Percentiles rank a stretch among this genome's conserved stretches.
Conservation (phyloP, 208 protist species). For the Leishmania lainsoni region DNA sequence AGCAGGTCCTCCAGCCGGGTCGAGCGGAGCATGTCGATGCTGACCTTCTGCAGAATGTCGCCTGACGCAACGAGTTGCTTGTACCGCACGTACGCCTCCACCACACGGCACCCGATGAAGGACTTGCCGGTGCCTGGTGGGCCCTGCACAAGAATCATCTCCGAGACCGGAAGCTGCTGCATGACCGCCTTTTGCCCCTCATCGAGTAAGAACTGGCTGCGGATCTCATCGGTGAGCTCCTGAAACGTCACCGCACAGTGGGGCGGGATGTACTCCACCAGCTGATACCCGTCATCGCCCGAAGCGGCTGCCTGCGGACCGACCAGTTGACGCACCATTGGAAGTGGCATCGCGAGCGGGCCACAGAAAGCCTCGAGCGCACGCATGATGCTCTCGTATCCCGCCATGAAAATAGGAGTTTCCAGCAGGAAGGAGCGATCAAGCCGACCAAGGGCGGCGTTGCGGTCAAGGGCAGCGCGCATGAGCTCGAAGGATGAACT, state of each 20-base stretch:
- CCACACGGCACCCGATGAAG: slow-evolving; percentile 92
- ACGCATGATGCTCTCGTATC: slow-evolving; percentile 80
- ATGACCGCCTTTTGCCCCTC: slow-evolving; percentile 82
- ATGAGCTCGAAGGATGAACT: slow-evolving; percentile 61
- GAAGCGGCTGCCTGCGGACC: slow-evolving; percentile 18
- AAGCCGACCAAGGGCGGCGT: slow-evolving; percentile 47
- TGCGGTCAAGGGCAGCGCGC: slow-evolving; percentile 67
- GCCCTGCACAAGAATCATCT: slow-evolving; percentile 92
- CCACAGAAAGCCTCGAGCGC: slow-evolving; percentile 80
- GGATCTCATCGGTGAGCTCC: slow-evolving; percentile 68
- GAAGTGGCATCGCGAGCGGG: slow-evolving; percentile 85
- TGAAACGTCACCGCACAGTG: slow-evolving; percentile 82
- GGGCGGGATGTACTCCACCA: slow-evolving; percentile 75
- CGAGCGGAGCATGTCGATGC: slow-evolving; percentile 64
- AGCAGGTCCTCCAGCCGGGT: slow-evolving; percentile 59
- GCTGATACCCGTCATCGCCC: slow-evolving; percentile 10
- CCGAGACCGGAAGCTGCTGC: slow-evolving; percentile 56
- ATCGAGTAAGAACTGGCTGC: slow-evolving; percentile 64
- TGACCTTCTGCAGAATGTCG: slow-evolving; percentile 87
- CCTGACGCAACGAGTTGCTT: slow-evolving; percentile 86
- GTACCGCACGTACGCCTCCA: slow-evolving; percentile 90
- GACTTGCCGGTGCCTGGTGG: slow-evolving; percentile 96
- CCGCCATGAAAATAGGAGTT: slow-evolving; percentile 82
- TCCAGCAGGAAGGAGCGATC: slow-evolving; percentile 73
- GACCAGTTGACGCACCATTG: slow-evolving; percentile 58